A percentile compares a stretch with the other conserved stretches of the same genome.
Evolutionary conservation across 345 rosid genomes (phyloP).

Genomic region (Balakata baccata): DNA sequence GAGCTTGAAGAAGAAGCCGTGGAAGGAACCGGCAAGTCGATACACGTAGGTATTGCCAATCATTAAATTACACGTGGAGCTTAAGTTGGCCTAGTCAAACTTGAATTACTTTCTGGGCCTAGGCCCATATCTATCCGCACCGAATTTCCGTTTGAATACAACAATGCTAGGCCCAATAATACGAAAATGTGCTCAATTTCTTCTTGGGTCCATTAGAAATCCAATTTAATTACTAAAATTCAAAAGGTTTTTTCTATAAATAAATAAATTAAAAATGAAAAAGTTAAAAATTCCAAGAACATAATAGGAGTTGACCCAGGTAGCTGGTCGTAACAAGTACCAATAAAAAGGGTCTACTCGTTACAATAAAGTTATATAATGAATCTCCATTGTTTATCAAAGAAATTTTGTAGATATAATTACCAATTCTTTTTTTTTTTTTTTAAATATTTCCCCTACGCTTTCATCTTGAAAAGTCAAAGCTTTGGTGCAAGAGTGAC

Average conservation of each 20-base stretch:
- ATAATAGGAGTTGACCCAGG: constrained; percentile 15
- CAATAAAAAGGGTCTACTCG: constrained; percentile 38
- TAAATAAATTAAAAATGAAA: too few species aligned
- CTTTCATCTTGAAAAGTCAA: not conserved
- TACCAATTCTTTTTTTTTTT: not conserved
- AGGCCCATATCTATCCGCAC: not conserved
- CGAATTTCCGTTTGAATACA: not conserved
- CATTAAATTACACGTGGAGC: constrained; percentile 35
- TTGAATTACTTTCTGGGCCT: too few species aligned
- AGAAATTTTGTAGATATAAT: not conserved
- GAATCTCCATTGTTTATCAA: not conserved
- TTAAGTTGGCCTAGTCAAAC: not conserved
- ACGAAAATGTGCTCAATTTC: not conserved
- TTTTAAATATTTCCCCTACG: not conserved
- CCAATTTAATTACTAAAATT: too few species aligned
- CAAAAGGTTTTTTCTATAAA: too few species aligned
- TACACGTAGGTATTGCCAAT: constrained; percentile 58
- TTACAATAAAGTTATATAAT: constrained; percentile 22
- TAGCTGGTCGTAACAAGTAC: constrained; percentile 38
- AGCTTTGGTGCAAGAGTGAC: not conserved
- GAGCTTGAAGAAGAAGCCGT: not conserved
- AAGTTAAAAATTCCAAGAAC: constrained; percentile 14
- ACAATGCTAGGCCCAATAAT: not conserved
- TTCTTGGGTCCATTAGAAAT: too few species aligned
- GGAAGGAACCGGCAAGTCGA: constrained; percentile 23